Conservation (phyloP, 176 grass and related monocot species). For the Aegilops sharonensis region DNA sequence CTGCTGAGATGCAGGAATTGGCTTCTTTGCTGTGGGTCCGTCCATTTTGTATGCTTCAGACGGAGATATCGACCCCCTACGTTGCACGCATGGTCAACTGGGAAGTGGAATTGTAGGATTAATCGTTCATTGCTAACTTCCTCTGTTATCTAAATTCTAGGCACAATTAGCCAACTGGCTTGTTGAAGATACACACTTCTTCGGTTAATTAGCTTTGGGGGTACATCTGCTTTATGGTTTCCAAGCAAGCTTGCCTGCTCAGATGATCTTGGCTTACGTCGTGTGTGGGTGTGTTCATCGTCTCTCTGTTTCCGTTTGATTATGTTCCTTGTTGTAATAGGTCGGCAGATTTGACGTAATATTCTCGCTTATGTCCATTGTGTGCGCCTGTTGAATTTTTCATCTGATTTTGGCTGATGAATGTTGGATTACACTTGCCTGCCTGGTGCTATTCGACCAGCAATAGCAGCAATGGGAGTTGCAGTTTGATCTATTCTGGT, state of each 20-base stretch:
- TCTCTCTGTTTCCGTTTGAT: too few relatives aligned
- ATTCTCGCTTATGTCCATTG: not conserved
- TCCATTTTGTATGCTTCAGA: not conserved
- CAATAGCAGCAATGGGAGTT: too few relatives aligned
- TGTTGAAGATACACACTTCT: not conserved
- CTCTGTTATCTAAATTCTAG: not conserved
- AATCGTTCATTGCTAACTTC: not conserved
- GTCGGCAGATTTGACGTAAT: too few relatives aligned
- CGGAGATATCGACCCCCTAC: too few relatives aligned
- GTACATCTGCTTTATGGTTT: not conserved
- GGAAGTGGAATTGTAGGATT: not conserved
- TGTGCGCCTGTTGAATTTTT: not conserved
- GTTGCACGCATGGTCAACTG: not conserved
- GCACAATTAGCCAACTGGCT: not conserved
- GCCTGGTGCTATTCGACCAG: too few relatives aligned
- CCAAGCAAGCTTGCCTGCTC: not conserved
- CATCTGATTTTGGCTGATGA: not conserved
- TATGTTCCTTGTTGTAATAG: too few relatives aligned
- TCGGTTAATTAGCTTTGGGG: not conserved
- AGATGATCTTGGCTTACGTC: too few relatives aligned
- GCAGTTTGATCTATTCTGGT: too few relatives aligned
- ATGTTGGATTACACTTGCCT: not conserved
- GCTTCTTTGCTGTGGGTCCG: not conserved
- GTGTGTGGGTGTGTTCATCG: too few relatives aligned
- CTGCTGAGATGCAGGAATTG: not conserved